Base-by-base conservation (phyloP, 1,284 basidiomycete genomes). In the Agroathelia rolfsii region DNA sequence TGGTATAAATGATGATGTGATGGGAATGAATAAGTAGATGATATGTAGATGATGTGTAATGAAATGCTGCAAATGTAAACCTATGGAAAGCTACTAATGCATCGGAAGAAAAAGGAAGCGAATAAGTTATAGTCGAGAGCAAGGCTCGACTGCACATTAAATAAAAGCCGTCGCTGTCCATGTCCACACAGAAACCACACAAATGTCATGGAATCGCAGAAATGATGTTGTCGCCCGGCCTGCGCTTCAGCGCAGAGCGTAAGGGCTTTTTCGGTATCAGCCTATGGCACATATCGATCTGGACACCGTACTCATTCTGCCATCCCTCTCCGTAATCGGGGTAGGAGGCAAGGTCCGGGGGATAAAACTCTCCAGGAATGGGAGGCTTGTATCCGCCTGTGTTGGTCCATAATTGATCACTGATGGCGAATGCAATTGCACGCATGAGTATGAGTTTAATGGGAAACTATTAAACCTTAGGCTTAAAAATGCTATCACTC, bases 371-470 rank as follows among this genome's bases (percentile, higher is more conserved):
- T 2, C 72, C 76, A 4, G 54, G 43, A 9, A 59, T 54, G 1
- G 70, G 59, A 20, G 70, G 58, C 41, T 66, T 76, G 53, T 73
- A 86, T 9, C 65, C 64, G 6, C 82, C 82, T 28, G 75, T 73
- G 45, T 86, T 86, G 21, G 79, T 84, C 81, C 82, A 85, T 15
- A 85, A 57, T 48, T 85, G 82, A 46, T 85, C 81, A 11, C 81
- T 83, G 45, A 10, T 33, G 22, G 33, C 26, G 32, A 38, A 42
- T 34, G 24, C 32, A 30, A 39, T 24, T 5, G 32, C 40, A 37
- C 43, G 30, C 32, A 38, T 38, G 40, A 11, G 11, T 7, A 26
- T 7, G 5, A 26, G 5, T 13, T 5, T 15, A 16, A 8, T 28
- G 16, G 20, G 30, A 37, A 28, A 29, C 19, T 11, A 24, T 26